A percentile compares a stretch with the other conserved stretches of the same genome.
These are phyloP conservation scores for Zychaea mexicana DNA, from an alignment of 371 early-diverging fungal species.

Conservation along the genomic window DNA sequence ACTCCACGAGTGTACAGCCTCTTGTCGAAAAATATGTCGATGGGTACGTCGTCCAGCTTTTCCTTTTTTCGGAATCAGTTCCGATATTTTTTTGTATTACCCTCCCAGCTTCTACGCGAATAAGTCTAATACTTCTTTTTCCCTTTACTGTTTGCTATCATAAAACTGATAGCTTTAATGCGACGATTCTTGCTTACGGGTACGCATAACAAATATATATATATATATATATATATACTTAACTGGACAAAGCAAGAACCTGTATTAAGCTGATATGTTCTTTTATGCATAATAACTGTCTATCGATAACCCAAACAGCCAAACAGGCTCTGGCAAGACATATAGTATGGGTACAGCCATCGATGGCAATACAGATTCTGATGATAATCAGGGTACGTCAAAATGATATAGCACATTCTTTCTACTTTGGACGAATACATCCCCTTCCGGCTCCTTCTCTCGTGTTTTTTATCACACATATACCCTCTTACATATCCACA, in stretches of 20 bases:
- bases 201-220: no score
- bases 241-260: no score
- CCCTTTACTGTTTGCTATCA: no score
- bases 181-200: slow-evolving; percentile 30
- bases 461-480: not conserved
- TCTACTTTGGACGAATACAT: not conserved
- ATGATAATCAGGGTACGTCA: slow-evolving; percentile 18
- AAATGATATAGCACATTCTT: not conserved
- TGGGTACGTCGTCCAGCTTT: slow-evolving; percentile 59
- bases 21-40: slow-evolving; percentile 86
- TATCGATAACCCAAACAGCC: slow-evolving; percentile 4
- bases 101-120: not conserved
- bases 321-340: slow-evolving; percentile 44
- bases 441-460: not conserved
- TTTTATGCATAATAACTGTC: slow-evolving; percentile 2
- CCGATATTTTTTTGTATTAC: not conserved
- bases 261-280: no score
- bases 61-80: slow-evolving; percentile 8
- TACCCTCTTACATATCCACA: no score
- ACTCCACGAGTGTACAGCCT: slow-evolving; percentile 66
- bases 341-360: slow-evolving; percentile 30
- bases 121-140: not conserved
- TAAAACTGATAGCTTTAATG: slow-evolving; percentile 23
- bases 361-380: slow-evolving; percentile 24
- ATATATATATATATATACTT: no score